These are phyloP conservation scores for Hortiboletus campestris DNA, from an alignment of 768 basidiomycete species.

Conservation along the genomic window DNA sequence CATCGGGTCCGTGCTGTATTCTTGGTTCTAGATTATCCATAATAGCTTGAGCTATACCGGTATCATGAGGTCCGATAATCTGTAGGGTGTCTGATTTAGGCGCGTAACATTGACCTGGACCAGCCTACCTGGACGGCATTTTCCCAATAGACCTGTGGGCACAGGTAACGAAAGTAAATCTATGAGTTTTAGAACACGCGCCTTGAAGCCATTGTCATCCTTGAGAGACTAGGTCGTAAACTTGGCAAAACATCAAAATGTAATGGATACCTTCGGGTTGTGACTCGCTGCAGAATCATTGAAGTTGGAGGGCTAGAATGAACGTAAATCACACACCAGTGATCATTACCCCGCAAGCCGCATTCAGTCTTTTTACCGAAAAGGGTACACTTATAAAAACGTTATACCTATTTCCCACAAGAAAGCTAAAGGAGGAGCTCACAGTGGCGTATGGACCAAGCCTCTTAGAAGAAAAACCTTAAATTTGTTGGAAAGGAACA, in stretches of 20 bases:
- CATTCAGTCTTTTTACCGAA: constrained; percentile 58
- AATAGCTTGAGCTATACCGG: constrained; percentile 70
- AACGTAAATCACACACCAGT: constrained; percentile 52
- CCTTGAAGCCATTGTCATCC: constrained; percentile 91
- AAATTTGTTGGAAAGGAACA: constrained; percentile 61
- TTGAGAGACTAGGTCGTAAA: constrained; percentile 26
- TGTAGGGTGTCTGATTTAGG: constrained; percentile 28
- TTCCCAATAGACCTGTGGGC: constrained; percentile 78
- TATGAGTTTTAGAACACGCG: constrained; percentile 18
- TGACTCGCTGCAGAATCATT: constrained; percentile 59
- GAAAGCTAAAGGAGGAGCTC: constrained; percentile 19
- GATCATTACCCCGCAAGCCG: constrained; percentile 87
- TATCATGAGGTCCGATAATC: constrained; percentile 85
- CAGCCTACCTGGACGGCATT: constrained; percentile 72
- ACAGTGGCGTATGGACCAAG: constrained; percentile 82
- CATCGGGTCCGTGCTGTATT: constrained; percentile 38
- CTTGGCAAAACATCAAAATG: background rate
- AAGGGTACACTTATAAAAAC: constrained; percentile 69
- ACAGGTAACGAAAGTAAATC: background rate
- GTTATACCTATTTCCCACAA: background rate
- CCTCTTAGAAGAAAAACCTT: constrained; percentile 69
- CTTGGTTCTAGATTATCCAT: constrained; percentile 54
- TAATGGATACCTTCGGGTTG: constrained; percentile 71
- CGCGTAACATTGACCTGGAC: background rate
- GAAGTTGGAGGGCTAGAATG: background rate